Evolutionary conservation across 768 basidiomycete species (phyloP).

Genomic region (Boletus pseudopeckii): DNA sequence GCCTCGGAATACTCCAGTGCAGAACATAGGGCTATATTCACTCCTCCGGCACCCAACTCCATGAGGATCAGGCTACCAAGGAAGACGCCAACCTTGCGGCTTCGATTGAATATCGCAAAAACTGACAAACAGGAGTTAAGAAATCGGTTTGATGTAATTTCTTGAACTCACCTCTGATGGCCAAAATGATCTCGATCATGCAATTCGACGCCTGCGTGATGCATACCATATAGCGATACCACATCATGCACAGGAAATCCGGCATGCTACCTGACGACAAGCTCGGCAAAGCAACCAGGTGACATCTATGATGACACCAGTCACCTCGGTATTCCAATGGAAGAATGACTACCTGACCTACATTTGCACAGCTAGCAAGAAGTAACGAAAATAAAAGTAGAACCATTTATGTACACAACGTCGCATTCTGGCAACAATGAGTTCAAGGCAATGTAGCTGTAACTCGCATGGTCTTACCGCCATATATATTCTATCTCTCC

Average conservation of each 20-base stretch:
- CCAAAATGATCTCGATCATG: conserved; percentile 18
- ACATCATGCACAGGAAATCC: too few species aligned
- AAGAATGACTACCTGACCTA: neutral
- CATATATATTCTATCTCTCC: conserved; percentile 31
- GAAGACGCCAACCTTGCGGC: conserved; percentile 23
- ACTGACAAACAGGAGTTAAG: neutral
- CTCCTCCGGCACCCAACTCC: too few species aligned
- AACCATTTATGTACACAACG: conserved; percentile 6
- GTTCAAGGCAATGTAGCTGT: neutral
- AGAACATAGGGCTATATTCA: too few species aligned
- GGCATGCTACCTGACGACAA: too few species aligned
- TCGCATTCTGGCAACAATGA: conserved; percentile 10
- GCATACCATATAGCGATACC: neutral
- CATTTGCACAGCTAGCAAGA: conserved; percentile 11
- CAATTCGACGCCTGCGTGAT: conserved; percentile 6
- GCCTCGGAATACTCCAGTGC: too few species aligned
- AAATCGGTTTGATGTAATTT: neutral
- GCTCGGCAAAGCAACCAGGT: too few species aligned
- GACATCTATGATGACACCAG: neutral
- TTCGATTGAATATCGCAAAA: conserved; percentile 36
- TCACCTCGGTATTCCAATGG: neutral
- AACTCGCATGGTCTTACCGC: conserved; percentile 20
- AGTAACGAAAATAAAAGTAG: conserved; percentile 22
- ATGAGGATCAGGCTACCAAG: neutral
- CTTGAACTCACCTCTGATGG: conserved; percentile 20